Base-by-base conservation (phyloP, 75 land plant species). In the Selaginella moellendorffii region DNA sequence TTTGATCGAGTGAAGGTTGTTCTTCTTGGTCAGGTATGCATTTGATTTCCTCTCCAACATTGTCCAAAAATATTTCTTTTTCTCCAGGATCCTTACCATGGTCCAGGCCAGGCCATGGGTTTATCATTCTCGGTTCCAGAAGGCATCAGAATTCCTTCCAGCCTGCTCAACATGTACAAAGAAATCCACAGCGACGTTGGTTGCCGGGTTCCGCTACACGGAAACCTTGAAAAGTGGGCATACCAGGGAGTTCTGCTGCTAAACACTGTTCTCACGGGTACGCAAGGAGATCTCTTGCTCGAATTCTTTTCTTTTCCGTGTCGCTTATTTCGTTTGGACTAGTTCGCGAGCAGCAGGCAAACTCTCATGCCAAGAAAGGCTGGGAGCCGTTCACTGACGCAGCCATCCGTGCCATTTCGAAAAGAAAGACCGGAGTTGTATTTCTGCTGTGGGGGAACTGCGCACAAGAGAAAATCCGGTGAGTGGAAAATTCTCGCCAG, bases 61-160 rank as follows among this genome's bases (percentile, higher is more conserved):
- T n/a, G n/a, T n/a, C n/a, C n/a, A n/a, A n/a, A n/a, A n/a, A n/a
- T n/a, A n/a, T n/a, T n/a, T n/a, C n/a, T n/a, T n/a, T n/a, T n/a
- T n/a, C n/a, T n/a, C n/a, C 70, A 88, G 90, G 98, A 93, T 77
- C 98, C 98, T 30, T 93, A 93, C 77, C 98, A 93, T 77, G 96
- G 96, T 17, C 87, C 86, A 56, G 98, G 96, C 24, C 98, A 93
- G 69, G 98, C 98, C 53, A 93, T 89, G 96, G 98, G 98, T 1
- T 82, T 93, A 59, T 74, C 90, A 28, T 93, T 93, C 67, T 93
- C 98, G 29, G 98, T 93, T 1, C 90, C 96, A 12, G 71, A 88
- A 22, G 98, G 96, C n/a, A 80, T 93, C 36, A 88, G 78, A 61
- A 30, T 78, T 60, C 98, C 98, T 74, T 80, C 98, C 62, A 93